A percentile compares a stretch with the other conserved stretches of the same genome.
These are phyloP conservation scores for Plasmodium inui DNA, from an alignment of 169 alveolate species.

Conservation along the genomic window DNA sequence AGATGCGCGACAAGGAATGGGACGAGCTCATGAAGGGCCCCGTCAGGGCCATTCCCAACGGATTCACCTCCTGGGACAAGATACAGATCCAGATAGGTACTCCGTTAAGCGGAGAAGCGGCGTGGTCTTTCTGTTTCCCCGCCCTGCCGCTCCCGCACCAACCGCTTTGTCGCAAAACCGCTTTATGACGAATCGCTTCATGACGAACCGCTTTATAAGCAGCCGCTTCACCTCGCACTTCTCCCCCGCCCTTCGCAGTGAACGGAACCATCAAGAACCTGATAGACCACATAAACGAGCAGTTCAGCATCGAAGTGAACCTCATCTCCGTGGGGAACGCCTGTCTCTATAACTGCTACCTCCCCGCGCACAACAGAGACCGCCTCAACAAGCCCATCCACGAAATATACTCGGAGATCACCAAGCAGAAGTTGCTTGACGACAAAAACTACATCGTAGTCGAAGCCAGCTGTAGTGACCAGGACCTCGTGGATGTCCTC, in stretches of 20 bases:
- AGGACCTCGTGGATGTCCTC: constrained; percentile 89
- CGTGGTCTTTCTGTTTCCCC: neutral
- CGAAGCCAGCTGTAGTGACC: constrained; percentile 91
- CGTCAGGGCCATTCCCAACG: constrained; percentile 95
- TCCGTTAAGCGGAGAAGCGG: constrained; percentile 76
- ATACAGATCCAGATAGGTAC: constrained; percentile 88
- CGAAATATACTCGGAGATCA: constrained; percentile 79
- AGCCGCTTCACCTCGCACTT: neutral
- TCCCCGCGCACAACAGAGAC: constrained; percentile 87
- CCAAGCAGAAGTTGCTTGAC: constrained; percentile 76
- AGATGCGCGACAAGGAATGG: constrained; percentile 89
- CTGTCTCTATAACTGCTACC: constrained; percentile 91
- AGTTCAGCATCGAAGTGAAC: constrained; percentile 88
- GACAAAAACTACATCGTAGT: constrained; percentile 87
- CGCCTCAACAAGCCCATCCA: constrained; percentile 83
- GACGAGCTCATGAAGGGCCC: constrained; percentile 97
- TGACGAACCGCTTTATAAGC: too few relatives aligned
- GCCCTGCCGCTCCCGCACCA: neutral
- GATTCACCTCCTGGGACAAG: constrained; percentile 98
- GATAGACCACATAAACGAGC: constrained; percentile 77
- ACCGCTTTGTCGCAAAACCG: neutral
- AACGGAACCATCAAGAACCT: constrained; percentile 81
- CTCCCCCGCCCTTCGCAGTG: constrained; percentile 75
- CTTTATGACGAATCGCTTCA: too few relatives aligned
- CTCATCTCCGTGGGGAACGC: constrained; percentile 92